Percentiles rank a stretch among this genome's conserved stretches.
phyloP scores from a whole-genome alignment of 371 early-diverging fungal genomes.

The Lichtheimia ornata region DNA sequence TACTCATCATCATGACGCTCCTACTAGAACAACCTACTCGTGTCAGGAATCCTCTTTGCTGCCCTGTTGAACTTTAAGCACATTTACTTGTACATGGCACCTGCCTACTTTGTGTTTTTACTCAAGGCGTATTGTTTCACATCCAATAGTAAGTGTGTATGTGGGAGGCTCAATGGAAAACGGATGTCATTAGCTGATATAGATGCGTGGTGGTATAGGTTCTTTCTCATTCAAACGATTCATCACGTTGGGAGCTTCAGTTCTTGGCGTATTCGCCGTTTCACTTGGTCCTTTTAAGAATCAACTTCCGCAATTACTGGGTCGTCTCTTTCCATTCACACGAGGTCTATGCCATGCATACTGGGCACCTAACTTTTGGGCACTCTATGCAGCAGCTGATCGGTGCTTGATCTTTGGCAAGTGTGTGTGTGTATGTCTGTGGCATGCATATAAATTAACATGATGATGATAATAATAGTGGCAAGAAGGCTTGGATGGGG shows the following conservation, averaged over 20 bases:
- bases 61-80: slow-evolving; percentile 94
- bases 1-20: background rate
- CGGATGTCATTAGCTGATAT: slow-evolving; percentile 16
- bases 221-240: slow-evolving; percentile 49
- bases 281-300: slow-evolving; percentile 86
- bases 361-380: slow-evolving; percentile 99
- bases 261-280: slow-evolving; percentile 67
- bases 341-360: slow-evolving; percentile 95
- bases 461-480: slow-evolving; percentile 20
- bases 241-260: slow-evolving; percentile 64
- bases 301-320: slow-evolving; percentile 75
- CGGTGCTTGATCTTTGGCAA: slow-evolving; percentile 64
- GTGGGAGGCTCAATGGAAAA: background rate
- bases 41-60: slow-evolving; percentile 84
- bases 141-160: slow-evolving; percentile 25
- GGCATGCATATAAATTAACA: no score
- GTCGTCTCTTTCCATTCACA: slow-evolving; percentile 95
- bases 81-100: slow-evolving; percentile 93
- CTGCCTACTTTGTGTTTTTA: slow-evolving; percentile 91
- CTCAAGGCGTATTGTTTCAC: slow-evolving; percentile 82
- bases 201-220: background rate
- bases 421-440: background rate
- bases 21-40: slow-evolving; percentile 29
- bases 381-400: slow-evolving; percentile 86
- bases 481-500: slow-evolving; percentile 41